A percentile compares a stretch with the other conserved stretches of the same genome.
Evolutionary conservation across 257 asterid genomes (phyloP).

Genomic region (Solanum chilense): DNA sequence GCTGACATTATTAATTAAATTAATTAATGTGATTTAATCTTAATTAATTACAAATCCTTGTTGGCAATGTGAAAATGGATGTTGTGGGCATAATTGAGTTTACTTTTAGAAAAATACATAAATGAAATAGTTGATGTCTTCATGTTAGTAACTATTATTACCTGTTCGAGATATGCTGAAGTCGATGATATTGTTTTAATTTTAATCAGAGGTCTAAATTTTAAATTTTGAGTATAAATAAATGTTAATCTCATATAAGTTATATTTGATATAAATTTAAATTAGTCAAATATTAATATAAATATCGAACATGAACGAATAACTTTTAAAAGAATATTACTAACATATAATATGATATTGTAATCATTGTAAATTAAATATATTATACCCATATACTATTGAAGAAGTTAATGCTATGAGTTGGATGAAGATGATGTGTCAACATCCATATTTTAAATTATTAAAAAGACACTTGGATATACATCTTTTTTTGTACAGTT

Average conservation of each 20-base stretch:
- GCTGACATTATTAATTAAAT: not conserved
- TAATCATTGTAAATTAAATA: constrained; percentile 12
- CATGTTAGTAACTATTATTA: not conserved
- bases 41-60: not conserved
- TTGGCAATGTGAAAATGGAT: not conserved
- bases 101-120: not conserved
- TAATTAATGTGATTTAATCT: not conserved
- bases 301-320: fast-evolving
- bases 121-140: not conserved
- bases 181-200: fast-evolving
- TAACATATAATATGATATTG: not conserved
- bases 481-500: not conserved
- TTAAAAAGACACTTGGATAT: not conserved
- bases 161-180: not conserved
- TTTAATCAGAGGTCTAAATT: too few species aligned
- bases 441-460: constrained; percentile 13
- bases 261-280: not conserved
- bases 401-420: constrained; percentile 8
- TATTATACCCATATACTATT: not conserved
- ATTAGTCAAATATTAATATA: fast-evolving
- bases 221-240: too few species aligned
- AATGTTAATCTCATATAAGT: fast-evolving
- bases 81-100: not conserved
- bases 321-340: not conserved
- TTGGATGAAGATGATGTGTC: constrained; percentile 42